Evolutionary conservation across 208 protist species (phyloP).

Genomic region (Trypanosoma grayi): DNA sequence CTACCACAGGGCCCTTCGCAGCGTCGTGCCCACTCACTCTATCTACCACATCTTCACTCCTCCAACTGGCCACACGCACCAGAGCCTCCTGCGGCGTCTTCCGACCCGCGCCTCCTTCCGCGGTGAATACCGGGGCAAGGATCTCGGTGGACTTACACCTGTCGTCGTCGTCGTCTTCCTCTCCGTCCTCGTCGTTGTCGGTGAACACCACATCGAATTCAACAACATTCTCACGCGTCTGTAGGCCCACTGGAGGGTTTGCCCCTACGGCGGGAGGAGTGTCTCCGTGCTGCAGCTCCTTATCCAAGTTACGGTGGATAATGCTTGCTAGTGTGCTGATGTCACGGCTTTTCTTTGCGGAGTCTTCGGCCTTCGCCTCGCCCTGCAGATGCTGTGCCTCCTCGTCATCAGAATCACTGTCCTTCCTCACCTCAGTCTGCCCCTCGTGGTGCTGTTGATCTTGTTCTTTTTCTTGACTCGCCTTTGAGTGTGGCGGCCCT

Average conservation of each 20-base stretch:
- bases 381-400: not conserved
- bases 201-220: conserved; percentile 4
- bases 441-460: not conserved
- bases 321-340: conserved; percentile 2
- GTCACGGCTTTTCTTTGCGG: not conserved
- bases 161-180: not conserved
- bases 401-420: not conserved
- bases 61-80: not conserved
- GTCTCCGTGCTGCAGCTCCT: not conserved
- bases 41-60: not conserved
- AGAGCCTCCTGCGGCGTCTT: too few species aligned
- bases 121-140: not conserved
- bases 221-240: conserved; percentile 3
- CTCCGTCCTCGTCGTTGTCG: not conserved
- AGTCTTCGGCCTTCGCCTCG: too few species aligned
- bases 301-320: not conserved
- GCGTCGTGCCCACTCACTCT: not conserved
- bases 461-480: not conserved
- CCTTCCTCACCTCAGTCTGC: not conserved
- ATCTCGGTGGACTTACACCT: not conserved
- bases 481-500: not conserved
- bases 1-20: not conserved
- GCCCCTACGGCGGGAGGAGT: too few species aligned
- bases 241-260: not conserved
- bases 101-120: not conserved